Conservation (phyloP, 495 filamentous ascomycete genomes). For the Bathelium albidoporum region DNA sequence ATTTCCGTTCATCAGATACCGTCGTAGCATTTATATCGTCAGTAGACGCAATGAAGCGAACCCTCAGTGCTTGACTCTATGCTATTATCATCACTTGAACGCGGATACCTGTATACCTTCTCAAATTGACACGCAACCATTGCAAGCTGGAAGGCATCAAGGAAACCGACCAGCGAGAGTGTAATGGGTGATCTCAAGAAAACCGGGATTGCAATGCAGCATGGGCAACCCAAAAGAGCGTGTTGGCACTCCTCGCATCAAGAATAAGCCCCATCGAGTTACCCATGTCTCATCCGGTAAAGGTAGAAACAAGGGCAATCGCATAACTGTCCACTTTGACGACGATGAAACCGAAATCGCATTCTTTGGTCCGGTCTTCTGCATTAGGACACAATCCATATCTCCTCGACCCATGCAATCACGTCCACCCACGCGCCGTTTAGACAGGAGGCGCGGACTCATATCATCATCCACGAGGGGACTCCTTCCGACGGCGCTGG, state of each 20-base stretch:
- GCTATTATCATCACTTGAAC: constrained; percentile 91
- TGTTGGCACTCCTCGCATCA: constrained; percentile 81
- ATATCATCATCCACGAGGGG: constrained; percentile 71
- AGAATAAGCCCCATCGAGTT: constrained; percentile 99
- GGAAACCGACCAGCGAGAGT: constrained; percentile 47
- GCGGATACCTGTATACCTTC: too few relatives aligned
- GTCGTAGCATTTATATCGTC: constrained; percentile 72
- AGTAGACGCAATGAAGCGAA: constrained; percentile 37
- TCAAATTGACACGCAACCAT: not conserved
- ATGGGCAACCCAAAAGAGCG: constrained; percentile 42
- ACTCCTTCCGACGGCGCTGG: constrained; percentile 27
- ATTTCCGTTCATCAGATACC: constrained; percentile 78
- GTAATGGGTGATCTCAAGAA: constrained; percentile 49
- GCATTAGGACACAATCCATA: constrained; percentile 28
- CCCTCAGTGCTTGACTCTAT: constrained; percentile 99
- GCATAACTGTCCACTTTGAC: constrained; percentile 97
- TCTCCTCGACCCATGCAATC: constrained; percentile 31
- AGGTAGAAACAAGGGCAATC: constrained; percentile 58
- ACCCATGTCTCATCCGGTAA: constrained; percentile 36
- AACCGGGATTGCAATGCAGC: constrained; percentile 11
- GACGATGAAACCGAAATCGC: constrained; percentile 41
- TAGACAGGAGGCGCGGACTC: constrained; percentile 57
- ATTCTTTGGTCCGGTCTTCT: constrained; percentile 32
- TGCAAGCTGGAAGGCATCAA: constrained; percentile 12
- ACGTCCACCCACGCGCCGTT: constrained; percentile 23